A percentile compares a stretch with the other conserved stretches of the same genome.
Evolutionary conservation across 208 protist species (phyloP).

Genomic region (Porcisia hertigi): DNA sequence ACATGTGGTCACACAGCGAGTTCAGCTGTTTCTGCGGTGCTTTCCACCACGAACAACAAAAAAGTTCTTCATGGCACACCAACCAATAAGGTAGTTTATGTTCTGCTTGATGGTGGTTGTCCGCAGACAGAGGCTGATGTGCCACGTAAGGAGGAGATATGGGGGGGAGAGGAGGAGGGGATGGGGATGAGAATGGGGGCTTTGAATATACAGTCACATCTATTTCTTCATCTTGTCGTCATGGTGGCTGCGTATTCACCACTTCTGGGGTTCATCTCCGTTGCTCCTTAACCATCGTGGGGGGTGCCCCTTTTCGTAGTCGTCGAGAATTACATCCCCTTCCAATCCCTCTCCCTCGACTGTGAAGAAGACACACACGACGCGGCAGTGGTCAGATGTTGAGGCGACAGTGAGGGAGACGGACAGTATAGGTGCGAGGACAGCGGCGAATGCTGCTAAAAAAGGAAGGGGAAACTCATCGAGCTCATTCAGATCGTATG

Average conservation of each 20-base stretch:
- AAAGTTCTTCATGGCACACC: slow-evolving; percentile 9
- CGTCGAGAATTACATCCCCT: background rate
- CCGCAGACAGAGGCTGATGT: slow-evolving; percentile 36
- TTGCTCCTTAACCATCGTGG: background rate
- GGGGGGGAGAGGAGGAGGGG: too few species aligned
- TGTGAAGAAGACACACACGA: background rate
- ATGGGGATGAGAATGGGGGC: slow-evolving; percentile 6
- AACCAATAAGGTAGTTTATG: slow-evolving; percentile 21
- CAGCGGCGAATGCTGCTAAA: background rate
- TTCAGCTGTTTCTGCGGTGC: slow-evolving; percentile 19
- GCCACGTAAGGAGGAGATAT: slow-evolving; percentile 23
- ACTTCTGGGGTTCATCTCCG: slow-evolving; percentile 1
- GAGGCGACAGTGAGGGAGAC: background rate
- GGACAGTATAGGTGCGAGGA: background rate
- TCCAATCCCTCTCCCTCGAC: background rate
- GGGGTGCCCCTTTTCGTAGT: background rate
- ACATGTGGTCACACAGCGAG: slow-evolving; percentile 28
- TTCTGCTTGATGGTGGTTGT: slow-evolving; percentile 38
- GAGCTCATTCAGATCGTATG: too few species aligned
- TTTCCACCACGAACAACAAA: slow-evolving; percentile 3
- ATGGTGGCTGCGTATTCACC: slow-evolving; percentile 17
- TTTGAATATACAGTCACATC: slow-evolving; percentile 1
- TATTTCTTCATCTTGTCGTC: slow-evolving; percentile 16
- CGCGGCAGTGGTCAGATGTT: background rate
- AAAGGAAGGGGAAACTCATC: background rate